A percentile compares a stretch with the other conserved stretches of the same genome.
phyloP scores from a whole-genome alignment of 305 asterid genomes.

The Withania somnifera region DNA sequence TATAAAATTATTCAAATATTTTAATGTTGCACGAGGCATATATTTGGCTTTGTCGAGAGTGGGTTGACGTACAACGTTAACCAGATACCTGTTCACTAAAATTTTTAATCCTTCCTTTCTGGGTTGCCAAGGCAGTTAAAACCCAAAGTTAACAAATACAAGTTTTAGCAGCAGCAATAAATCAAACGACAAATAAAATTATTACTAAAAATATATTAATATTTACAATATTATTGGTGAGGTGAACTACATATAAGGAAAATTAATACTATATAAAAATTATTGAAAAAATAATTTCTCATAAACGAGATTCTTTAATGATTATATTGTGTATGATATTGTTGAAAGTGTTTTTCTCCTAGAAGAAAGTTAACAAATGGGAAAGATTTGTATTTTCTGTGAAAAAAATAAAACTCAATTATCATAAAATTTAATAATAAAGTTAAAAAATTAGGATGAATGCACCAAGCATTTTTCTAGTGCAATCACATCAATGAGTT shows the following conservation, averaged over 20 bases:
- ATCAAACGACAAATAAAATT: background rate
- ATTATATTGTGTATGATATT: background rate
- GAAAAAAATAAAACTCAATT: background rate
- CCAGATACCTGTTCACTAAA: background rate
- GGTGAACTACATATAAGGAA: background rate
- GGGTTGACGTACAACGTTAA: background rate
- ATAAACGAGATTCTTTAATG: background rate
- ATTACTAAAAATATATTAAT: too few relatives aligned
- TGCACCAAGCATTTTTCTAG: background rate
- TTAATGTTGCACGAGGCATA: background rate
- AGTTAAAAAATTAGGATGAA: too few relatives aligned
- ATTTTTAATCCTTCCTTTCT: background rate
- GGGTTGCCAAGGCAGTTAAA: too few relatives aligned
- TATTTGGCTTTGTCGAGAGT: background rate
- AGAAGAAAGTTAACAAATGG: too few relatives aligned
- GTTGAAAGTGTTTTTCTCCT: too few relatives aligned
- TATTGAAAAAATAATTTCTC: background rate
- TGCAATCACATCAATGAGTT: conserved; percentile 1
- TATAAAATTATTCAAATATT: background rate
- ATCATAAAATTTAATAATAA: background rate
- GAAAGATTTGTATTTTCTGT: too few relatives aligned
- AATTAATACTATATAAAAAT: background rate
- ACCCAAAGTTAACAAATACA: too few relatives aligned
- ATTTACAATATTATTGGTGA: too few relatives aligned
- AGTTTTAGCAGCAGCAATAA: too few relatives aligned